These are phyloP conservation scores for Populus simonii DNA, from an alignment of 345 rosid species.

Conservation along the genomic window DNA sequence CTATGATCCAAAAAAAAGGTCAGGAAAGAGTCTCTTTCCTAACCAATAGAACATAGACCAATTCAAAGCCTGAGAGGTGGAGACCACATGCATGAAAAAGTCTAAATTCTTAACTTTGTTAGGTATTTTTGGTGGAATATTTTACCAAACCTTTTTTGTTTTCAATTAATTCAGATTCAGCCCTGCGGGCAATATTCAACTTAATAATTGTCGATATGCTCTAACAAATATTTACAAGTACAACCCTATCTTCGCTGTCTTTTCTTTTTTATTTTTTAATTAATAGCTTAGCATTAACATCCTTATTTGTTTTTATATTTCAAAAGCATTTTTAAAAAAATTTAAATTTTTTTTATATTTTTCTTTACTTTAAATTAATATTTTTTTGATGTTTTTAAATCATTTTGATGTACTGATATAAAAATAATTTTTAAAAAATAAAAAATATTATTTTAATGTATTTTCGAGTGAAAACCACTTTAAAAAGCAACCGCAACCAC, in stretches of 20 bases:
- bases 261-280: too few species aligned
- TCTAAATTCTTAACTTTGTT: neutral
- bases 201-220: neutral
- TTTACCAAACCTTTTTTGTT: neutral
- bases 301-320: too few species aligned
- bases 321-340: too few species aligned
- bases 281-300: neutral
- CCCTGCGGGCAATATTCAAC: neutral
- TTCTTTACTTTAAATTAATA: too few species aligned
- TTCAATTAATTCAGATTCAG: neutral
- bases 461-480: too few species aligned
- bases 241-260: neutral
- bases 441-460: too few species aligned
- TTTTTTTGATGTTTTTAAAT: too few species aligned
- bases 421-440: too few species aligned
- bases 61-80: neutral
- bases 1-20: too few species aligned
- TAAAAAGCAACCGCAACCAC: rapidly evolving
- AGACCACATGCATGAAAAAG: neutral
- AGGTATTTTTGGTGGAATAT: neutral
- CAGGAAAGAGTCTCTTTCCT: too few species aligned
- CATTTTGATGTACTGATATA: too few species aligned
- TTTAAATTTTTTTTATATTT: too few species aligned
- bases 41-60: neutral
- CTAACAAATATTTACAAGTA: neutral